Evolutionary conservation across 1,284 basidiomycete species (phyloP).

Genomic region (Binderoboletus segoi): DNA sequence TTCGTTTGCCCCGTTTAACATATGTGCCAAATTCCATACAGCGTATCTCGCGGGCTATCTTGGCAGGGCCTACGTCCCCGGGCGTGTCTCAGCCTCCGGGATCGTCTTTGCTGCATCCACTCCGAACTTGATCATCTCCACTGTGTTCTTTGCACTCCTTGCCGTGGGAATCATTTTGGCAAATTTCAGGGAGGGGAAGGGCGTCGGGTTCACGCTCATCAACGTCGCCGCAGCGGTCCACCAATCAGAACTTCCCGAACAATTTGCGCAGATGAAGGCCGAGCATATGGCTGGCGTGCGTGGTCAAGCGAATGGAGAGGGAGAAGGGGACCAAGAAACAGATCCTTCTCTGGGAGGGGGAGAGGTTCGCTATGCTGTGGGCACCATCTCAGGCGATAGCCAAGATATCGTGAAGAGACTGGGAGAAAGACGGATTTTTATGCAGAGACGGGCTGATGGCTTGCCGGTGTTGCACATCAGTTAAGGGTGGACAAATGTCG

Average conservation of each 20-base stretch:
- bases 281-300: background rate
- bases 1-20: background rate
- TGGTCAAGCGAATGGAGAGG: background rate
- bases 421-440: conserved; percentile 10
- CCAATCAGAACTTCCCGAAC: conserved; percentile 28
- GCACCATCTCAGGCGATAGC: background rate
- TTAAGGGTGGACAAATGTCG: background rate
- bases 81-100: conserved; percentile 26
- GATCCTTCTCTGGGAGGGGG: background rate
- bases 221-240: conserved; percentile 30
- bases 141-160: conserved; percentile 23
- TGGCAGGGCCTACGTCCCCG: conserved; percentile 31
- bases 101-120: conserved; percentile 30
- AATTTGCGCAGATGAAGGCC: conserved; percentile 14
- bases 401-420: conserved; percentile 7
- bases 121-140: conserved; percentile 28
- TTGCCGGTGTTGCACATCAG: conserved; percentile 18
- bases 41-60: conserved; percentile 25
- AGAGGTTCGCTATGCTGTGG: background rate
- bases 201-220: conserved; percentile 28
- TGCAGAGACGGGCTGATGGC: conserved; percentile 23
- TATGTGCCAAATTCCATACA: background rate
- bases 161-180: conserved; percentile 17
- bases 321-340: background rate
- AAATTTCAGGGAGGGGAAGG: conserved; percentile 26